Evolutionary conservation across 164 flowering plant species (phyloP), one percentile per base, ranked within the genome.

Genomic region (Cinnamomum chago): DNA sequence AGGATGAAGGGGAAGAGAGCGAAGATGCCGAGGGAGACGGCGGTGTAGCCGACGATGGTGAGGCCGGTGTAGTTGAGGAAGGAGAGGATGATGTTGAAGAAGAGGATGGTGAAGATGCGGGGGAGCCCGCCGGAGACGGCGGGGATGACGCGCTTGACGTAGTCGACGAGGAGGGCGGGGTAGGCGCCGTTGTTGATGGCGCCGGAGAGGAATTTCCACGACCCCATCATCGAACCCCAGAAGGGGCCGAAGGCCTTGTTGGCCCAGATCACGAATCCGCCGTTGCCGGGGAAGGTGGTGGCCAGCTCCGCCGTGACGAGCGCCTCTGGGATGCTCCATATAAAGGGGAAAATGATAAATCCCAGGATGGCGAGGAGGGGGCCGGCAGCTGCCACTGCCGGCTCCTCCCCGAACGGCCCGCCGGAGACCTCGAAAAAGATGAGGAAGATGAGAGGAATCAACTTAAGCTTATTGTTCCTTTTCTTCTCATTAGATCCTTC

Each of bases 361-460:
- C 97, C 98, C 22, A 94, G 79, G 40, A 94, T 80, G 18, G 95
- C 91, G 0, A 83, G 76, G 24, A 94, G 85, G 6, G 98, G 97
- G 0, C 98, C 97, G 11, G 95, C 98, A 0, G 97, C 96, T 62
- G 83, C 52, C 2, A 92, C 98, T 0, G 95, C 90, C 0, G 93
- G 87, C 73, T 92, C 97, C 64, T 89, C 95, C 1, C 97, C 97
- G 65, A 80, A 94, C 0, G 97, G 98, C 2, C 98, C 97, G 0
- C 98, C 98, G 24, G 98, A 92, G 18, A 94, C 98, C 70, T 91
- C 97, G 73, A 92, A 94, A 81, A 85, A 92, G 75, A 94, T 92
- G 72, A 92, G 87, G 82, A 94, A 94, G 74, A 92, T 87, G 25
- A 92, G 88, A 2, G 95, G 97, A 72, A 94, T 69, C 14, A 94